Evolutionary conservation across 306 rosid species (phyloP).

Genomic region (Inga laurina): DNA sequence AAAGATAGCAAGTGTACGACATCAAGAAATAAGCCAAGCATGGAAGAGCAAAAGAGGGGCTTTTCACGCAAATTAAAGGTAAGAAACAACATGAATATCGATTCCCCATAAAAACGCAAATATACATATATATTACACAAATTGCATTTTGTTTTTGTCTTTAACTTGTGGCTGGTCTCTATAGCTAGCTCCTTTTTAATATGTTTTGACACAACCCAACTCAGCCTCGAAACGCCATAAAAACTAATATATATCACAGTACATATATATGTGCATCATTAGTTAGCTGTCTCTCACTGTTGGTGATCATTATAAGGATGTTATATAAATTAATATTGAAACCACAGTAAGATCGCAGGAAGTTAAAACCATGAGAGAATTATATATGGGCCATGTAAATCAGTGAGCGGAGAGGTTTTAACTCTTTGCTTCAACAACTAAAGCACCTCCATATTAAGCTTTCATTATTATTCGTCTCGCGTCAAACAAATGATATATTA

Average conservation of each 20-base stretch:
- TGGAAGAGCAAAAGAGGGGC: background rate
- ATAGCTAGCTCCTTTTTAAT: background rate
- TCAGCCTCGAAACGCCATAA: constrained; percentile 36
- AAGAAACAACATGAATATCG: background rate
- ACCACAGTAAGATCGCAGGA: background rate
- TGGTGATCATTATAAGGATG: background rate
- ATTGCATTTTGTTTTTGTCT: background rate
- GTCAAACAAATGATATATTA: background rate
- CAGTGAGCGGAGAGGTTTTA: constrained; percentile 39
- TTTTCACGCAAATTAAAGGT: background rate
- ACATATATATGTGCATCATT: constrained; percentile 2
- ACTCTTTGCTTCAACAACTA: background rate
- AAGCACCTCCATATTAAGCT: background rate
- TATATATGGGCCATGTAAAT: constrained; percentile 31
- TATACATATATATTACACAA: background rate
- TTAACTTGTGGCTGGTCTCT: constrained; percentile 3
- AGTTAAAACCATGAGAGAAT: constrained; percentile 33
- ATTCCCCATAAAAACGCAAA: background rate
- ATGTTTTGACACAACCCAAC: background rate
- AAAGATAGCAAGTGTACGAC: background rate
- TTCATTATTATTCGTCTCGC: background rate
- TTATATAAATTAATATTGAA: background rate
- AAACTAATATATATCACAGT: background rate
- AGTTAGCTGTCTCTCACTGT: constrained; percentile 50
- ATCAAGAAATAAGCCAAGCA: background rate